phyloP scores from a whole-genome alignment of 495 filamentous ascomycete species.

The Jackrogersella multiformis region DNA sequence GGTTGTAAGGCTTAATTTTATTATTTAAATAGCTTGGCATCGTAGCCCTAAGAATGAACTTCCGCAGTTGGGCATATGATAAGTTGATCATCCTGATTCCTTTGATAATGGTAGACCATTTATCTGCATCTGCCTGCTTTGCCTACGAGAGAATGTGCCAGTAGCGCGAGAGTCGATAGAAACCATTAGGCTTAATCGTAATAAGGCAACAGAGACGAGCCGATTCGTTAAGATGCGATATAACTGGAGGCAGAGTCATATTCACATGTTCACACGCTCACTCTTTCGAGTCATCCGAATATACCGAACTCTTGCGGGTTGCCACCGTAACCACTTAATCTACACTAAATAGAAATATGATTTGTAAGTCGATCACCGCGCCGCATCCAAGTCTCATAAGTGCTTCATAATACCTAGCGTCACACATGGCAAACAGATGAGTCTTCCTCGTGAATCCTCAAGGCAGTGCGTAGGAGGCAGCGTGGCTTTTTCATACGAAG shows the following conservation, averaged over 20 bases:
- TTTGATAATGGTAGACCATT: not conserved
- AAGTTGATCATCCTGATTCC: constrained; percentile 20
- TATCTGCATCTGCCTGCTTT: constrained; percentile 9
- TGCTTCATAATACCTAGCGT: constrained; percentile 27
- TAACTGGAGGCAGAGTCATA: constrained; percentile 2
- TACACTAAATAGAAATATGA: constrained; percentile 8
- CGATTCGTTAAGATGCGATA: constrained; percentile 17
- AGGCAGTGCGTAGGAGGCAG: constrained; percentile 29
- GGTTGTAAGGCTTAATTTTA: constrained; percentile 36
- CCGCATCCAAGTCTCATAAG: constrained; percentile 24
- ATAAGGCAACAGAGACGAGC: constrained; percentile 12
- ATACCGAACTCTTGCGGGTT: constrained; percentile 20
- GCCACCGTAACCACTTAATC: constrained; percentile 20
- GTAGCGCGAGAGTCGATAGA: not conserved
- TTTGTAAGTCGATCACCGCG: constrained; percentile 26
- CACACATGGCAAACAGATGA: constrained; percentile 36
- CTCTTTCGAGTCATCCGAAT: constrained; percentile 21
- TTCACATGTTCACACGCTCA: constrained; percentile 18
- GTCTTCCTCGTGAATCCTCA: constrained; percentile 24
- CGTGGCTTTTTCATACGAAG: constrained; percentile 28
- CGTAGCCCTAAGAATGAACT: constrained; percentile 8
- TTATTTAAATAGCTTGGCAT: constrained; percentile 11
- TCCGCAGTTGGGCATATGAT: constrained; percentile 10
- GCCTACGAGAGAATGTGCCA: constrained; percentile 16
- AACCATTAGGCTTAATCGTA: constrained; percentile 10